A percentile compares a stretch with the other conserved stretches of the same genome.
These are phyloP conservation scores for Neurospora sp. DNA, from an alignment of 495 filamentous ascomycete species.

Conservation along the genomic window DNA sequence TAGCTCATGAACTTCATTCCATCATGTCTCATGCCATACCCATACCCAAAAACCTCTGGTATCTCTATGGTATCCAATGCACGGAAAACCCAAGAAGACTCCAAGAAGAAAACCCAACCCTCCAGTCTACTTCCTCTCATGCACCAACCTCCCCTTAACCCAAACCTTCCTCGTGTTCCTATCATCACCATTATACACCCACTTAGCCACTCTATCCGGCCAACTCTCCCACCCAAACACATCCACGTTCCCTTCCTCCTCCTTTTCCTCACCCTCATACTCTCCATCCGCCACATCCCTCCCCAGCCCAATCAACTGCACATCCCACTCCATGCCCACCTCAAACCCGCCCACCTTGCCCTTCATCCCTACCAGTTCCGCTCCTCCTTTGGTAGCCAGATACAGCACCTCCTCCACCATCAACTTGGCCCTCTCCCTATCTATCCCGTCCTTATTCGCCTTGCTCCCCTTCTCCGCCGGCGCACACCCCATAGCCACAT, in stretches of 20 bases:
- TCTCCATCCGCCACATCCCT: slow-evolving; percentile 28
- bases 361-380: slow-evolving; percentile 60
- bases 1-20: background rate
- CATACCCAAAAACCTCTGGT: background rate
- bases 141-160: slow-evolving; percentile 70
- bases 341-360: slow-evolving; percentile 65
- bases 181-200: slow-evolving; percentile 83
- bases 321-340: slow-evolving; percentile 84
- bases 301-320: slow-evolving; percentile 60
- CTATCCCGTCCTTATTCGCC: slow-evolving; percentile 2
- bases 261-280: slow-evolving; percentile 11
- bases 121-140: slow-evolving; percentile 32
- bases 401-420: slow-evolving; percentile 81
- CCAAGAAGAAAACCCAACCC: background rate
- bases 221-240: slow-evolving; percentile 77
- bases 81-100: background rate
- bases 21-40: background rate
- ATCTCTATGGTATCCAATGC: background rate
- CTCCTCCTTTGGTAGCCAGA: slow-evolving; percentile 72
- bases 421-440: slow-evolving; percentile 43
- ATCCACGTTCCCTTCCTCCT: slow-evolving; percentile 50
- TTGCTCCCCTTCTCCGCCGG: background rate
- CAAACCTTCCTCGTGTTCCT: slow-evolving; percentile 70
- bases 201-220: slow-evolving; percentile 72
- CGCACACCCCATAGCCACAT: slow-evolving; percentile 41